A percentile compares a stretch with the other conserved stretches of the same genome.
Conservation (phyloP, 805 yeast species). For the Yamadazyma phyllophila region DNA sequence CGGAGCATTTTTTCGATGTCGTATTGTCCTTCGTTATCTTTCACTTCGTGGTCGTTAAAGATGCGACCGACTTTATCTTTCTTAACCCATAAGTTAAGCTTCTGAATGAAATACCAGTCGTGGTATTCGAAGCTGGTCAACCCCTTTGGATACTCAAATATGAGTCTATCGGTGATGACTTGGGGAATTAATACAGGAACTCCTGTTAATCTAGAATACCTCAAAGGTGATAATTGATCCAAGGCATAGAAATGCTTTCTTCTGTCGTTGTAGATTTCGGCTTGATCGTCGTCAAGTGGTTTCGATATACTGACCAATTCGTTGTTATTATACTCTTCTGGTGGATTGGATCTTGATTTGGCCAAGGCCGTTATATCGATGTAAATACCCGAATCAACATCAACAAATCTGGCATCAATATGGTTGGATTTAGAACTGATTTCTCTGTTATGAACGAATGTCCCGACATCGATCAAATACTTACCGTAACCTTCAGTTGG, state of each 20-base stretch:
- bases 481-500: conserved; percentile 25
- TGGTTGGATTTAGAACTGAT: conserved; percentile 21
- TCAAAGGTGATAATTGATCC: conserved; percentile 51
- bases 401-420: conserved; percentile 52
- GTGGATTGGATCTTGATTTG: conserved; percentile 16
- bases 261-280: conserved; percentile 43
- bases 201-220: conserved; percentile 53
- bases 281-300: conserved; percentile 9
- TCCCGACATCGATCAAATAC: conserved; percentile 28
- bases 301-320: conserved; percentile 9
- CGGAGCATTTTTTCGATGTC: conserved; percentile 7
- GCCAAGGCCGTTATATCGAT: conserved; percentile 53
- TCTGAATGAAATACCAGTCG: conserved; percentile 18
- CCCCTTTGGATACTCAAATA: conserved; percentile 20
- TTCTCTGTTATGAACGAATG: conserved; percentile 27
- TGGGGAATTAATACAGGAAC: conserved; percentile 24
- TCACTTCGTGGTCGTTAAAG: conserved; percentile 13
- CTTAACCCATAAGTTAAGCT: conserved; percentile 18
- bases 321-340: conserved; percentile 15
- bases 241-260: conserved; percentile 54
- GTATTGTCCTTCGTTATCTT: conserved; percentile 6
- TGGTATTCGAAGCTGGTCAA: conserved; percentile 15
- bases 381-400: conserved; percentile 55
- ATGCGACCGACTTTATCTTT: conserved; percentile 11
- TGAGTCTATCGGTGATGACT: conserved; percentile 15